phyloP scores from a whole-genome alignment of 192 early-diverging fungal species.

The Chytriomyces confervae region DNA sequence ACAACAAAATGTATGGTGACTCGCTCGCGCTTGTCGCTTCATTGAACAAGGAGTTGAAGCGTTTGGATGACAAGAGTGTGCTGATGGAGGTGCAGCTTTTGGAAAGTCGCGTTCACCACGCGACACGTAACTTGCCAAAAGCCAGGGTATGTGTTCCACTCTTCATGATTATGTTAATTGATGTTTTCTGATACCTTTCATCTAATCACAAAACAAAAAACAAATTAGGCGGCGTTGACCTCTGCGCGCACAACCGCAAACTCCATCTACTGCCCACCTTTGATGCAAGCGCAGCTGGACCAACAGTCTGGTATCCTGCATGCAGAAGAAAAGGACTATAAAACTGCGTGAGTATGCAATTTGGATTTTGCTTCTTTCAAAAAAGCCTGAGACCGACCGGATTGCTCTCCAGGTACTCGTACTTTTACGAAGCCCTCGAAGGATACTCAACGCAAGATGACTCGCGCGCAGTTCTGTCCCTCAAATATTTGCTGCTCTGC shows the following conservation, averaged over 20 bases:
- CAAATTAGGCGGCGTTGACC: slow-evolving; percentile 82
- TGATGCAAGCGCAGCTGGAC: slow-evolving; percentile 94
- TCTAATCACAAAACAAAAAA: neutral
- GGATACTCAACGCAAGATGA: slow-evolving; percentile 90
- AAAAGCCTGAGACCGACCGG: neutral
- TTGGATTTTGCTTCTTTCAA: slow-evolving; percentile 11
- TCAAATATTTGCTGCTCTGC: slow-evolving; percentile 99
- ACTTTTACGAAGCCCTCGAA: slow-evolving; percentile 99
- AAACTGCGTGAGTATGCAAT: slow-evolving; percentile 78
- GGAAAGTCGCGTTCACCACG: slow-evolving; percentile 93
- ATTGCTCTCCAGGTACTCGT: slow-evolving; percentile 69
- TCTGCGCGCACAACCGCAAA: slow-evolving; percentile 97
- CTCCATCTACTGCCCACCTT: slow-evolving; percentile 95
- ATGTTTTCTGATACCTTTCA: slow-evolving; percentile 34
- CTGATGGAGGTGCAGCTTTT: slow-evolving; percentile 96
- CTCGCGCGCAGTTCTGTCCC: slow-evolving; percentile 80
- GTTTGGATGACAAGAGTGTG: slow-evolving; percentile 98
- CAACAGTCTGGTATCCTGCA: slow-evolving; percentile 98
- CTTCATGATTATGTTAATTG: neutral
- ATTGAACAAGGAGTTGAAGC: slow-evolving; percentile 96
- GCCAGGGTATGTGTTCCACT: slow-evolving; percentile 64
- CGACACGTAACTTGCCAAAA: slow-evolving; percentile 91
- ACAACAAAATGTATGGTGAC: slow-evolving; percentile 95
- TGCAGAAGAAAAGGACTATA: slow-evolving; percentile 98
- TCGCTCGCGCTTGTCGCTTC: slow-evolving; percentile 80